These are phyloP conservation scores for Podila horticola DNA, from an alignment of 192 early-diverging fungal species.

Conservation along the genomic window DNA sequence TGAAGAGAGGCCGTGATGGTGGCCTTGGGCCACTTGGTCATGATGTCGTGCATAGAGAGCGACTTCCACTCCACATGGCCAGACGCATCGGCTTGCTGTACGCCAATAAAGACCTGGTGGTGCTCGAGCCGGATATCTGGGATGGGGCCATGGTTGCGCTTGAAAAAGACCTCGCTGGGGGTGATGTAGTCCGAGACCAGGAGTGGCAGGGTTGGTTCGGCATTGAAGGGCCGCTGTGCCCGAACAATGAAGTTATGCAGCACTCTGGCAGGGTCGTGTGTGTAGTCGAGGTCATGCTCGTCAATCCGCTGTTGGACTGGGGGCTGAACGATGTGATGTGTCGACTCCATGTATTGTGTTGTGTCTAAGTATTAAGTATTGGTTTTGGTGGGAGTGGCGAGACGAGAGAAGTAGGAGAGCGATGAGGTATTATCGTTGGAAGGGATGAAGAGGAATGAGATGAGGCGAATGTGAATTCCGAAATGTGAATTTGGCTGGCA, in stretches of 20 bases:
- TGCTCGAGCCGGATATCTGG: constrained; percentile 69
- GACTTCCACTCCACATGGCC: constrained; percentile 4
- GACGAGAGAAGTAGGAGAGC: background rate
- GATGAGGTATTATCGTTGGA: background rate
- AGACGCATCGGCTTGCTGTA: constrained; percentile 6
- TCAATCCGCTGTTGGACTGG: background rate
- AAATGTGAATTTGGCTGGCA: too few species aligned
- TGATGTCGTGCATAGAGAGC: constrained; percentile 15
- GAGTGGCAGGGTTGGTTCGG: constrained; percentile 73
- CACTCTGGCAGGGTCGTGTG: constrained; percentile 77
- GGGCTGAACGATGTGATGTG: background rate
- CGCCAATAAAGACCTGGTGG: constrained; percentile 69
- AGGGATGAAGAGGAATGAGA: constrained; percentile 9
- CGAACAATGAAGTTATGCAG: constrained; percentile 68
- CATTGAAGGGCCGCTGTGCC: constrained; percentile 81
- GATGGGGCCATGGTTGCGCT: constrained; percentile 92
- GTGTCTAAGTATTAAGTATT: too few species aligned
- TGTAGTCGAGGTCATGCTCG: constrained; percentile 50
- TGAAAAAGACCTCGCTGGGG: constrained; percentile 79
- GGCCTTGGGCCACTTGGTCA: constrained; percentile 25
- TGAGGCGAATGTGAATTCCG: background rate
- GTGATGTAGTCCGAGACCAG: constrained; percentile 78
- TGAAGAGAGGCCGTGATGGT: constrained; percentile 21
- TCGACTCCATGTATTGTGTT: background rate
- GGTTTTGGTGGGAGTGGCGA: background rate